Base-by-base conservation (phyloP, 2,329 filamentous ascomycete genomes). In the Beauveria bassiana region DNA sequence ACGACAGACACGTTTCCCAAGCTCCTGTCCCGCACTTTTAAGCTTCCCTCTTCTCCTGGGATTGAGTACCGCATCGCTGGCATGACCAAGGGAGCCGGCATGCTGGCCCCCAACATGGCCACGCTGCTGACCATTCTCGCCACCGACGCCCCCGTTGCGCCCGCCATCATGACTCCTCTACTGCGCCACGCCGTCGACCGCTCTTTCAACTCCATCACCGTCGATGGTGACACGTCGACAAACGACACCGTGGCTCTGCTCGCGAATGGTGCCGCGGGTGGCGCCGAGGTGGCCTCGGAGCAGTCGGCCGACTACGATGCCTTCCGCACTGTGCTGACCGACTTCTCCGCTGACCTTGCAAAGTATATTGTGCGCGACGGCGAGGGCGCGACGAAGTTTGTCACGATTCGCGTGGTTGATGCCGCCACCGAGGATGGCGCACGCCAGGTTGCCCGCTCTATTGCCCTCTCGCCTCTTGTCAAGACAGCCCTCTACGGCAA, bases 91-190 rank as follows among this genome's bases (percentile, higher is more conserved):
- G 95, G 95, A 62, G 95, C 95, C 5, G 95, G 95, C 70, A 99
- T 99, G 95, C 96, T 99, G 73, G 93, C 97, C 72, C 95, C 95
- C 53, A 98, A 99, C 79, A 96, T 99, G 93, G 95, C 92, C 34
- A 99, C 95, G 1, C 84, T 98, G 40, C 86, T 99, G 42, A 92
- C 91, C 59, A 89, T 98, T 64, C 83, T 98, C 70, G 92, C 91
- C 70, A 99, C 95, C 16, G 95, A 99, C 69, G 93, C 89, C 1
- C 89, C 92, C 34, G 84, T 98, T 69, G 81, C 86, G 0, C 80
- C 89, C 3, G 71, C 75, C 1, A 81, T 88, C 10, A 84, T 97
- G 63, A 84, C 86, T 54, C 74, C 81, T 0, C 81, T 95, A 16
- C 86, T 98, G 50, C 85, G 81, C 62, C 79, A 86, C 66, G 89